These are phyloP conservation scores for Capsella rubella DNA, from an alignment of 441 rosid species.

Conservation along the genomic window DNA sequence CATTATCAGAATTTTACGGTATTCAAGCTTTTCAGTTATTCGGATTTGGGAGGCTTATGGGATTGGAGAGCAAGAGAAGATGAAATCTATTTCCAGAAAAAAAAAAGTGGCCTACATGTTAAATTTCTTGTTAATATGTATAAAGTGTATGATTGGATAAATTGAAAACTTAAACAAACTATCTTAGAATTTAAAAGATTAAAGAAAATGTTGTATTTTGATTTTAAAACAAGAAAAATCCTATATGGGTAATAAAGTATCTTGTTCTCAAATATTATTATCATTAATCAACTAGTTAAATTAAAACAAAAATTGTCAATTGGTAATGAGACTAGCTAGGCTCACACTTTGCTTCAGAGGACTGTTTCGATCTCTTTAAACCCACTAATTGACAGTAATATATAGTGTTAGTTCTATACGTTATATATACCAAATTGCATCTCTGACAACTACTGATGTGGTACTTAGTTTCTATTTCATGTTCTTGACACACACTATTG, in stretches of 20 bases:
- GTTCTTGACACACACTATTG: not conserved
- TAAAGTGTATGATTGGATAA: constrained; percentile 5
- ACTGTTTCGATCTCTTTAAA: too few species aligned
- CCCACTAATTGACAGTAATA: not conserved
- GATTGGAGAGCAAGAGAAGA: constrained; percentile 39
- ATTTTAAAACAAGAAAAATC: too few species aligned
- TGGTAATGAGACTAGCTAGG: not conserved
- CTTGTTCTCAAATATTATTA: not conserved
- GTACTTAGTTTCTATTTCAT: not conserved
- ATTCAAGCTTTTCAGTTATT: not conserved
- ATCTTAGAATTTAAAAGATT: too few species aligned
- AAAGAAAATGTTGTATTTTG: not conserved
- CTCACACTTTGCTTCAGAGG: too few species aligned
- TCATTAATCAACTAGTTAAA: not conserved
- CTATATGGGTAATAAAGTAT: not conserved
- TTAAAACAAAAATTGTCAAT: not conserved
- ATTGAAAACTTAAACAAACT: not conserved
- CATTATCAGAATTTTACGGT: constrained; percentile 11
- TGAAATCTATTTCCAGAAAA: constrained; percentile 9
- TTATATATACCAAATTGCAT: not conserved
- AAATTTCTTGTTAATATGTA: not conserved
- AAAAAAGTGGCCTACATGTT: too few species aligned
- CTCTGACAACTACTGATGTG: not conserved
- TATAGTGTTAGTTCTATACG: not conserved
- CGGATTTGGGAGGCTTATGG: constrained; percentile 10